Base-by-base conservation (phyloP, 208 protist species). In the Spongospora subterranea region DNA sequence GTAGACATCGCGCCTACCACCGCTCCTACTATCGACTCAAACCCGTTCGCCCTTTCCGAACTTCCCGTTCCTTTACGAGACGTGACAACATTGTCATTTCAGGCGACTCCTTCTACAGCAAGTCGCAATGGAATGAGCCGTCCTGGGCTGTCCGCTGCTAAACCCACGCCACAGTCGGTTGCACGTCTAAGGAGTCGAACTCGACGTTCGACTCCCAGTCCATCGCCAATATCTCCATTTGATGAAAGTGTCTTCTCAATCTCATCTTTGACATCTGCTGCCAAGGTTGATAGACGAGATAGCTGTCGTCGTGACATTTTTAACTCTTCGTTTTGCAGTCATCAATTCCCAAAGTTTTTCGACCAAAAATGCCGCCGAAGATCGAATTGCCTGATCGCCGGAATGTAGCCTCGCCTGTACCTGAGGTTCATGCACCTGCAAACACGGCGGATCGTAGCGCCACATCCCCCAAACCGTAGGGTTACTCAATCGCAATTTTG, bases 11-110 rank as follows among this genome's bases (percentile, higher is more conserved):
- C 50, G 6, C 50, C 6, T 29, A 24, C 50, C 50, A 60, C 50
- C 71, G 40, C 71, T 32, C 54, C 71, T 45, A 39, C 71, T 35
- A 82, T 82, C n/a, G 71, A 82, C 35, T 82, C 71, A n/a, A 82
- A 82, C n/a, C 71, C 71, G 40, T 82, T 82, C 71, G 71, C 17
- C n/a, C 40, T 82, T 35, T 40, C 6, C 6, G 35, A 35, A 17
- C 71, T 82, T 82, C 71, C 71, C 6, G 71, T 40, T 40, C 6
- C 6, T 20, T n/a, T 6, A 17, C 71, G 17, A 6, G 71, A 82
- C 13, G 6, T n/a, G 11, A 82, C 71, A 43, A 82, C 6, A 20
- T 82, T 82, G n/a, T 39, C 71, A 20, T 82, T 82, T n/a, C 71
- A 82, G 35, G 71, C 71, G 17, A 35, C 71, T 6, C 35, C 71